Evolutionary conservation across 2,329 filamentous ascomycete genomes (phyloP).

Genomic region (Fusarium sp.): DNA sequence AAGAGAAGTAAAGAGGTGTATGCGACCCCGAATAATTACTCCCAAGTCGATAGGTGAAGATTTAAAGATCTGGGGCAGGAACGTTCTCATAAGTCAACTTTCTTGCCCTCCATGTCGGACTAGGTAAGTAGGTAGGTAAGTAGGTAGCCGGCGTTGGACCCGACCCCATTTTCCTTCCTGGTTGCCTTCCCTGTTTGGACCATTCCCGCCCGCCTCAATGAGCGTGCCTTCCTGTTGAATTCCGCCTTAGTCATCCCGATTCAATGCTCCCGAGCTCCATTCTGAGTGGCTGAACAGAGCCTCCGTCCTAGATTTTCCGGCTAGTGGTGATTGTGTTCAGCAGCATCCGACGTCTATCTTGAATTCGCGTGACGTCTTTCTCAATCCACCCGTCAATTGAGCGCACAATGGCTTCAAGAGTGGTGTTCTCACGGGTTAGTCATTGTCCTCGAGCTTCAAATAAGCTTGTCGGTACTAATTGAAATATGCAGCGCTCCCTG

Average conservation of each 20-base stretch:
- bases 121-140: too few relatives aligned
- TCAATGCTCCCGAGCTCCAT: conserved; percentile 14
- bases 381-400: conserved; percentile 59
- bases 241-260: conserved; percentile 38
- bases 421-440: conserved; percentile 69
- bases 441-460: conserved; percentile 5
- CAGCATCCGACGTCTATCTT: conserved; percentile 41
- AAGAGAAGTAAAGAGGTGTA: conserved; percentile 5
- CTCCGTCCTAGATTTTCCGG: conserved; percentile 51
- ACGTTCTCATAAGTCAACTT: conserved; percentile 11
- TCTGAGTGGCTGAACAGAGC: conserved; percentile 42
- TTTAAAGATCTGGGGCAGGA: conserved; percentile 19
- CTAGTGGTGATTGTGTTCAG: conserved; percentile 41
- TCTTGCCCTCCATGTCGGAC: conserved; percentile 19
- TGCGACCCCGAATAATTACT: conserved; percentile 1
- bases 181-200: conserved; percentile 17
- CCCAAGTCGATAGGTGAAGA: conserved; percentile 11
- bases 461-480: conserved; percentile 49
- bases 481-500: conserved; percentile 60
- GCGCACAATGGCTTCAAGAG: conserved; percentile 70
- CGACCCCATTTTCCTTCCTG: conserved; percentile 17
- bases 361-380: conserved; percentile 48
- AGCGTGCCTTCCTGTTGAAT: conserved; percentile 21
- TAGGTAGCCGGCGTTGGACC: conserved; percentile 41
- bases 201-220: conserved; percentile 13